Evolutionary conservation across 2,329 filamentous ascomycete genomes (phyloP).

Genomic region (Ceratocystis variospora): DNA sequence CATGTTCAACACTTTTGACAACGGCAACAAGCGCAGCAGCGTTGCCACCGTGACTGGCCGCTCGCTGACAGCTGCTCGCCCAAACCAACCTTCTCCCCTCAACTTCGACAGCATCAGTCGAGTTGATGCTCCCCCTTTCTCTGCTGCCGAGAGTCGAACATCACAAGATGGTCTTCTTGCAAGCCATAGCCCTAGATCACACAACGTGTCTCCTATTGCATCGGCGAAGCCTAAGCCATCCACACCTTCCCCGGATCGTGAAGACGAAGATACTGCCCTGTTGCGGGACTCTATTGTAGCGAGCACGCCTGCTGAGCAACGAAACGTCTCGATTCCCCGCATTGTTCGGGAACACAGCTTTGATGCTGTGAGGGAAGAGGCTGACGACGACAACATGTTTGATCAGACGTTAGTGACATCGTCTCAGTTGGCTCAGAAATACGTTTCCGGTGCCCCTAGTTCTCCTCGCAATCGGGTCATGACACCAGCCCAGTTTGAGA

Average conservation of each 20-base stretch:
- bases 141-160: slow-evolving; percentile 36
- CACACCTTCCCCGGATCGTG: slow-evolving; percentile 29
- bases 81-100: slow-evolving; percentile 32
- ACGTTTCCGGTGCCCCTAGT: slow-evolving; percentile 26
- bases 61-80: slow-evolving; percentile 34
- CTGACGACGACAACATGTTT: slow-evolving; percentile 41
- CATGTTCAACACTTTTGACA: slow-evolving; percentile 43
- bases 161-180: slow-evolving; percentile 37
- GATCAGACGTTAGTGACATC: slow-evolving; percentile 33
- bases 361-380: slow-evolving; percentile 1
- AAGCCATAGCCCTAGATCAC: slow-evolving; percentile 20
- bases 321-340: neutral
- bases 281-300: slow-evolving; percentile 40
- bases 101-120: slow-evolving; percentile 34
- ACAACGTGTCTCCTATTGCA: slow-evolving; percentile 21
- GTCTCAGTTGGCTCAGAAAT: slow-evolving; percentile 28
- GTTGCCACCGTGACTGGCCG: slow-evolving; percentile 29
- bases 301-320: slow-evolving; percentile 28
- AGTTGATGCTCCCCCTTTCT: slow-evolving; percentile 28
- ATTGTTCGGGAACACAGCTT: neutral
- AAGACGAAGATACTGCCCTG: slow-evolving; percentile 41
- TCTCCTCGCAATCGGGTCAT: slow-evolving; percentile 60
- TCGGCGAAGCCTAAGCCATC: slow-evolving; percentile 21
- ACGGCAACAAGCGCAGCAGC: slow-evolving; percentile 31
- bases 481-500: slow-evolving; percentile 79